These are phyloP conservation scores for Penicillium longicatenatum DNA, from an alignment of 495 filamentous ascomycete genomes.

Conservation along the genomic window DNA sequence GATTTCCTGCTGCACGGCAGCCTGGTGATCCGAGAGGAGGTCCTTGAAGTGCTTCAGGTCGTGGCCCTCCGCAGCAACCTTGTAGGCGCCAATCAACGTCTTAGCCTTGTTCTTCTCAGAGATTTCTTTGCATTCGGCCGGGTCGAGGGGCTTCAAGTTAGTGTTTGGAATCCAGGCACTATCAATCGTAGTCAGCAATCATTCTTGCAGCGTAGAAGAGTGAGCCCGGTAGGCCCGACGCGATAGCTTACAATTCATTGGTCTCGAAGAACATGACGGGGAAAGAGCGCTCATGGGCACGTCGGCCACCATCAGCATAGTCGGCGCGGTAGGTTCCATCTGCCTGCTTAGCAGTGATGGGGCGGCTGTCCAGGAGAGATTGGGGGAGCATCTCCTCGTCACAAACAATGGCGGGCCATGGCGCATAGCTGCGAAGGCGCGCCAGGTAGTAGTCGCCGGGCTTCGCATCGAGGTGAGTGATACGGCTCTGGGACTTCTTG, in stretches of 20 bases:
- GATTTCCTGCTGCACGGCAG: constrained; percentile 60
- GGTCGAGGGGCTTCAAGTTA: constrained; percentile 71
- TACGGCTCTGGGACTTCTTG: constrained; percentile 73
- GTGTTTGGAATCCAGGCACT: constrained; percentile 87
- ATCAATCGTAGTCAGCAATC: constrained; percentile 14
- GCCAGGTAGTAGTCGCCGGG: constrained; percentile 86
- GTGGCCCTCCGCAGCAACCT: constrained; percentile 70
- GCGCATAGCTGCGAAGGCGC: constrained; percentile 84
- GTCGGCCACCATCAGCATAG: constrained; percentile 80
- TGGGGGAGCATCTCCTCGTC: constrained; percentile 89
- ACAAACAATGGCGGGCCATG: constrained; percentile 88
- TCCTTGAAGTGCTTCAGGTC: constrained; percentile 75
- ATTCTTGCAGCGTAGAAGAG: neutral
- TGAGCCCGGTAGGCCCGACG: neutral
- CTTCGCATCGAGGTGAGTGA: constrained; percentile 73
- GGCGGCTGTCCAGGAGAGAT: constrained; percentile 67
- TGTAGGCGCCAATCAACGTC: constrained; percentile 69
- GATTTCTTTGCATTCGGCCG: constrained; percentile 63
- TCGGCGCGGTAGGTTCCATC: constrained; percentile 85
- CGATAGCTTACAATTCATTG: constrained; percentile 82
- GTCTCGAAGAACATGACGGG: constrained; percentile 92
- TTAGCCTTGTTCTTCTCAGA: constrained; percentile 74
- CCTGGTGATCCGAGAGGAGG: constrained; percentile 62
- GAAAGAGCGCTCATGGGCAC: constrained; percentile 78
- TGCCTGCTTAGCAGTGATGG: constrained; percentile 74